A percentile compares a stretch with the other conserved stretches of the same genome.
Conservation (phyloP, 2,329 filamentous ascomycete species). For the Cladophialophora psammophila region DNA sequence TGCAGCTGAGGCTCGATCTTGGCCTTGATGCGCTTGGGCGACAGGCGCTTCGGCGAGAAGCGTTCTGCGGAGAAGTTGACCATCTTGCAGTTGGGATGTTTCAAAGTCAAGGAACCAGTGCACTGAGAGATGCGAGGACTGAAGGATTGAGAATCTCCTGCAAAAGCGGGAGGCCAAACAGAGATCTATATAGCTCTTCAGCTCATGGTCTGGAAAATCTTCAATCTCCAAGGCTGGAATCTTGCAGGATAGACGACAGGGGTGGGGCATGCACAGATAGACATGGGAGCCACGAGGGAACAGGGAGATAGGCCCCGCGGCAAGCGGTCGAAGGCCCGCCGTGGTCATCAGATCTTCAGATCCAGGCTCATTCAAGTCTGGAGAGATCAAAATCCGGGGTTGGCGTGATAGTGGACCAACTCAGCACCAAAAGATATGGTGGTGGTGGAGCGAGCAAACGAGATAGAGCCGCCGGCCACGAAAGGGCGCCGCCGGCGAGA, state of each 20-base stretch:
- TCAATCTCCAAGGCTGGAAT: constrained; percentile 20
- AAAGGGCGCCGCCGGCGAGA: constrained; percentile 16
- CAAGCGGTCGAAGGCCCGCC: constrained; percentile 27
- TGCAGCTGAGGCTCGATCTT: constrained; percentile 50
- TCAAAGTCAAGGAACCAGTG: background rate
- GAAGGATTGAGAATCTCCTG: constrained; percentile 10
- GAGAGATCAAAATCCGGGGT: constrained; percentile 24
- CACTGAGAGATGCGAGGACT: constrained; percentile 1
- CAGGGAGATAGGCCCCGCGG: constrained; percentile 31
- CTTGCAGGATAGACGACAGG: constrained; percentile 26
- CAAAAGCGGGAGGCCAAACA: constrained; percentile 11
- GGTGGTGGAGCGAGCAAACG: background rate
- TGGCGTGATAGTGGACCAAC: background rate
- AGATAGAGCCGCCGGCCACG: constrained; percentile 16
- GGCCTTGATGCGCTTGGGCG: constrained; percentile 46
- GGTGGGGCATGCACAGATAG: constrained; percentile 29
- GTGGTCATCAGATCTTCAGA: constrained; percentile 19
- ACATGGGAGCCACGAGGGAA: constrained; percentile 29
- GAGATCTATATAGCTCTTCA: constrained; percentile 32
- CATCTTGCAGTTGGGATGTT: constrained; percentile 21
- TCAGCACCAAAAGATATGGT: constrained; percentile 5
- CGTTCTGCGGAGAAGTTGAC: constrained; percentile 30
- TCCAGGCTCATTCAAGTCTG: constrained; percentile 12
- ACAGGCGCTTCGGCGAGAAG: constrained; percentile 39
- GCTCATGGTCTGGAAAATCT: constrained; percentile 8